These are phyloP conservation scores for Cryptosporidium meleagridis DNA, from an alignment of 169 alveolate species.

Conservation along the genomic window DNA sequence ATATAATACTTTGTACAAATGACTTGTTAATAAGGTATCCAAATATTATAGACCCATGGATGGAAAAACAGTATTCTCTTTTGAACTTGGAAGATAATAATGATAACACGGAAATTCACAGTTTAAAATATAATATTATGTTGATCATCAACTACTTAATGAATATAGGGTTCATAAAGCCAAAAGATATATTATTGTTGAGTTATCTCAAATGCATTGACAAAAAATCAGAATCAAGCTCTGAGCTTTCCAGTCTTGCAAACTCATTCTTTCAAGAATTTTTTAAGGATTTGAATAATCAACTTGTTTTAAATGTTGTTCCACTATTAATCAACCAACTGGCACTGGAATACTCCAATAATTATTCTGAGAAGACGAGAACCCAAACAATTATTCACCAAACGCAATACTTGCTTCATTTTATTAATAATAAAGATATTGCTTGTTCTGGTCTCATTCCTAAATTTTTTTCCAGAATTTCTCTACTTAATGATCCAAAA, in stretches of 20 bases:
- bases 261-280: constrained; percentile 57
- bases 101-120: neutral
- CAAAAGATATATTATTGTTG: constrained; percentile 41
- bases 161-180: constrained; percentile 46
- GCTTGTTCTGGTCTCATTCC: constrained; percentile 21
- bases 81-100: constrained; percentile 6
- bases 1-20: constrained; percentile 33
- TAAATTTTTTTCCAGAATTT: constrained; percentile 13
- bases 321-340: constrained; percentile 33
- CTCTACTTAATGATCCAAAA: constrained; percentile 9
- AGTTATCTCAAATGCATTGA: constrained; percentile 37
- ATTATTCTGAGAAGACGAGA: neutral
- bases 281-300: constrained; percentile 29
- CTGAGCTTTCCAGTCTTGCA: constrained; percentile 39
- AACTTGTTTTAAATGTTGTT: neutral
- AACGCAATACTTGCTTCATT: constrained; percentile 24
- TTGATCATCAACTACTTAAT: constrained; percentile 31
- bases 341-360: constrained; percentile 8
- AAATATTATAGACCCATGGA: constrained; percentile 66
- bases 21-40: constrained; percentile 58
- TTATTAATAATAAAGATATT: constrained; percentile 22
- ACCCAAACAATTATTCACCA: constrained; percentile 24
- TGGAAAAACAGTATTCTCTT: constrained; percentile 32
- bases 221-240: neutral
- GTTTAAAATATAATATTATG: constrained; percentile 18